Evolutionary conservation across 345 rosid species (phyloP), one percentile per base, ranked within the genome.

Genomic region (Microcos paniculata): DNA sequence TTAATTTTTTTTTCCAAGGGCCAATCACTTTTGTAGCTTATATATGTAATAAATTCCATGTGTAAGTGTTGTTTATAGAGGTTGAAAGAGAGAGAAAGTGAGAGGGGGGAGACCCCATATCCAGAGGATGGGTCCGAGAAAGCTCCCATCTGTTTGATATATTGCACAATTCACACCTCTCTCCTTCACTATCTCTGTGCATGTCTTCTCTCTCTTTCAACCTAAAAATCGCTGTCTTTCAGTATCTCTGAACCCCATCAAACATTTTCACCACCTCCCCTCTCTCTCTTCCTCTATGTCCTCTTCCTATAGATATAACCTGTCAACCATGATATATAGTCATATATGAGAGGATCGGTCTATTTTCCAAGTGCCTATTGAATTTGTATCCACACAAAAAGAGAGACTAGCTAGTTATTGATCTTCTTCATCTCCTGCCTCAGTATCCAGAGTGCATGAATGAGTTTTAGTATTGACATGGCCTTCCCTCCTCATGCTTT

Each of bases 401-500:
- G 6, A 35, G 6, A n/a, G n/a, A n/a, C n/a, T n/a, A n/a, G n/a
- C n/a, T n/a, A n/a, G n/a, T n/a, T n/a, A n/a, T n/a, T n/a, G n/a
- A n/a, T n/a, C n/a, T n/a, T n/a, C n/a, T n/a, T n/a, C n/a, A n/a
- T n/a, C 7, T 28, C 9, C 0, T 1, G 48, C 62, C 55, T 28
- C 18, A 40, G 73, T 52, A 40, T 26, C 52, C 51, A 49, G n/a
- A 24, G 15, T 77, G 52, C 62, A 77, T 78, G 71, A 71, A 78
- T 51, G 71, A 40, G 13, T 42, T 58, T 45, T 26, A 28, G 1
- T 28, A 77, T 35, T 45, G 57, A 79, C 38, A 92, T 90, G 97
- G 92, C 95, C 26, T 92, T 86, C 76, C 97, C 91, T 72, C 92
- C 88, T 73, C 90, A 79, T 53, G 81, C 85, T 76, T 92, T 92